phyloP scores from a whole-genome alignment of 805 yeast genomes.

The Candida peoriensis region DNA sequence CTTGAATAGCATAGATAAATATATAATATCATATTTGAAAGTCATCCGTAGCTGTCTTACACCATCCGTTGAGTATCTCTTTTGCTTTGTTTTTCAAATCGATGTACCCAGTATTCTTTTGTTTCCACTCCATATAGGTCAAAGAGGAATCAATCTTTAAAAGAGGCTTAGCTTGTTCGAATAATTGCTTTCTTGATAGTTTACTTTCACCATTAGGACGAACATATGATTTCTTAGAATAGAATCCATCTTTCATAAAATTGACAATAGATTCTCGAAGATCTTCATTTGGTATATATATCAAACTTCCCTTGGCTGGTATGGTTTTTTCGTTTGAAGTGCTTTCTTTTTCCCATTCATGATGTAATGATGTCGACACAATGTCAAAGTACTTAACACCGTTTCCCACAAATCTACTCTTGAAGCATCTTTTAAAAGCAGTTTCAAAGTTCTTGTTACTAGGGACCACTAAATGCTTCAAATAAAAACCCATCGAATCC shows the following conservation, averaged over 20 bases:
- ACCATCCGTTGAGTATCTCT: constrained; percentile 40
- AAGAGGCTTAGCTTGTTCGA: constrained; percentile 17
- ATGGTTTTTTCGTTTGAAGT: neutral
- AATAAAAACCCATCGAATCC: constrained; percentile 29
- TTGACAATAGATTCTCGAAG: constrained; percentile 36
- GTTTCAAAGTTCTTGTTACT: constrained; percentile 19
- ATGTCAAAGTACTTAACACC: constrained; percentile 1
- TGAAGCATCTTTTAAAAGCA: constrained; percentile 16
- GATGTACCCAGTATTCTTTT: constrained; percentile 23
- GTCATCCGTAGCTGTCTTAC: constrained; percentile 39
- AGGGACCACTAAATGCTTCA: constrained; percentile 49
- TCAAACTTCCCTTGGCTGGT: constrained; percentile 25
- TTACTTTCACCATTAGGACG: constrained; percentile 38
- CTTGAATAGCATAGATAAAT: neutral
- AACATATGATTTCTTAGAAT: constrained; percentile 39
- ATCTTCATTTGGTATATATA: constrained; percentile 20
- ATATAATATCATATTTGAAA: constrained; percentile 26
- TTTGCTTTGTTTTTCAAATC: constrained; percentile 26
- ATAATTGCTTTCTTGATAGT: constrained; percentile 27
- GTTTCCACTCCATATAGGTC: constrained; percentile 31
- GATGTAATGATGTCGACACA: constrained; percentile 7
- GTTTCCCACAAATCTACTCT: constrained; percentile 7
- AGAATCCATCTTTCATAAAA: constrained; percentile 59
- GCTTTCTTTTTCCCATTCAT: constrained; percentile 11
- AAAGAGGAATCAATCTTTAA: constrained; percentile 3